Percentiles rank a stretch among this genome's conserved stretches.
Evolutionary conservation across 2,329 filamentous ascomycete genomes (phyloP).

Genomic region (Sphaerulina vaccinii): DNA sequence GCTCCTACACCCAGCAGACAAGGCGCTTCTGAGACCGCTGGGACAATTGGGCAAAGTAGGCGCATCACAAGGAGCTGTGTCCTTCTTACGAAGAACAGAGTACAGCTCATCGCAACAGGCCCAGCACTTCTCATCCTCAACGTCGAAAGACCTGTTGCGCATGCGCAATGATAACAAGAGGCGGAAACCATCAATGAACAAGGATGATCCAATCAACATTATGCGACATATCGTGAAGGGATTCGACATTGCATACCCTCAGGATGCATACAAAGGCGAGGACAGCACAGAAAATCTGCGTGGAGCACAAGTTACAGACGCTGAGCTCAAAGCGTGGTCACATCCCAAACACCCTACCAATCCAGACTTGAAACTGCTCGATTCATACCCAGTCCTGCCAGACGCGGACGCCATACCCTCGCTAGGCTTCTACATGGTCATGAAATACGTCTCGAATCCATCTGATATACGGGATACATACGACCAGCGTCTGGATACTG

Average conservation of each 20-base stretch:
- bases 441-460: slow-evolving; percentile 63
- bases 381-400: slow-evolving; percentile 60
- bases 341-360: slow-evolving; percentile 60
- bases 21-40: slow-evolving; percentile 77
- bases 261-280: slow-evolving; percentile 65
- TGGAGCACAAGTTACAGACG: slow-evolving; percentile 53
- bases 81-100: slow-evolving; percentile 92
- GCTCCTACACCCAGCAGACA: slow-evolving; percentile 77
- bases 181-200: slow-evolving; percentile 41
- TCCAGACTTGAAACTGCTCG: slow-evolving; percentile 56
- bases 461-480: slow-evolving; percentile 50
- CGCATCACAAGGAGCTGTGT: slow-evolving; percentile 73
- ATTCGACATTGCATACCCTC: slow-evolving; percentile 64
- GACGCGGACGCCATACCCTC: slow-evolving; percentile 61
- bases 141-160: slow-evolving; percentile 52
- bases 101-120: slow-evolving; percentile 69
- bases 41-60: slow-evolving; percentile 82
- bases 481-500: slow-evolving; percentile 60
- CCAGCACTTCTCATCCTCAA: slow-evolving; percentile 53
- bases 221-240: slow-evolving; percentile 61
- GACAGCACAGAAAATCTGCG: slow-evolving; percentile 57
- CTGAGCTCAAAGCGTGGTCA: slow-evolving; percentile 60
- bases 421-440: slow-evolving; percentile 57
- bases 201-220: slow-evolving; percentile 61
- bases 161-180: slow-evolving; percentile 43